Evolutionary conservation across 2,329 filamentous ascomycete species (phyloP), one percentile per base, ranked within the genome.

Genomic region (Ceratocystis cubensis): DNA sequence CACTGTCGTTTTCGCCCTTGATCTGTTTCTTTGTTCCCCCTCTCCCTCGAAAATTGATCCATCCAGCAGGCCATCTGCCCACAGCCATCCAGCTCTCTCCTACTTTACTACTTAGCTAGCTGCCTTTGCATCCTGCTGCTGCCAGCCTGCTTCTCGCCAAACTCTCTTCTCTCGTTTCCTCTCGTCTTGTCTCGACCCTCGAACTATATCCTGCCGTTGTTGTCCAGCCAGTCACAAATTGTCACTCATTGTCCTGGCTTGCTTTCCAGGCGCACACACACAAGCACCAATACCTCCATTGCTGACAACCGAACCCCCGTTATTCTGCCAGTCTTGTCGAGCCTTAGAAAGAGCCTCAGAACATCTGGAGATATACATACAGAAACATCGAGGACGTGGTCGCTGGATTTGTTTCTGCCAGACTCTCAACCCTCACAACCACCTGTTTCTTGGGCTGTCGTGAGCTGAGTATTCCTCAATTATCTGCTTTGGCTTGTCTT

Each of bases 51-150:
- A 41, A 41, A 41, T 41, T 41, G 37, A 41, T 41, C 37, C 37
- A 41, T 41, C 10, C 56, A 59, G 25, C 53, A 28, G 8, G 53
- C 37, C 28, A 48, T 15, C 37, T 15, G 37, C 10, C 62, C 30
- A 61, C 37, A 37, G 37, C 33, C 53, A 64, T 45, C 30, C 22
- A 10, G 57, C 7, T 15, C 61, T 28, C 25, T 28, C 25, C n/a
- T 37, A 53, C 53, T 53, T 62, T 3, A 50, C 25, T 68, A 68
- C 64, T 66, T 68, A 68, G 66, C n/a, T 68, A 66, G 66, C 30
- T 59, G 65, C 63, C 59, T 61, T 50, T 50, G 66, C 66, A 68
- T 68, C 66, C 66, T 68, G 66, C 66, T 68, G 66, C 64, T 64
- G 63, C 64, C 64, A 61, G 50, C 50, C 50, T 61, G 65, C 66